These are phyloP conservation scores for Aegilops speltoides DNA, from an alignment of 176 grass and related monocot genomes.

Conservation along the genomic window DNA sequence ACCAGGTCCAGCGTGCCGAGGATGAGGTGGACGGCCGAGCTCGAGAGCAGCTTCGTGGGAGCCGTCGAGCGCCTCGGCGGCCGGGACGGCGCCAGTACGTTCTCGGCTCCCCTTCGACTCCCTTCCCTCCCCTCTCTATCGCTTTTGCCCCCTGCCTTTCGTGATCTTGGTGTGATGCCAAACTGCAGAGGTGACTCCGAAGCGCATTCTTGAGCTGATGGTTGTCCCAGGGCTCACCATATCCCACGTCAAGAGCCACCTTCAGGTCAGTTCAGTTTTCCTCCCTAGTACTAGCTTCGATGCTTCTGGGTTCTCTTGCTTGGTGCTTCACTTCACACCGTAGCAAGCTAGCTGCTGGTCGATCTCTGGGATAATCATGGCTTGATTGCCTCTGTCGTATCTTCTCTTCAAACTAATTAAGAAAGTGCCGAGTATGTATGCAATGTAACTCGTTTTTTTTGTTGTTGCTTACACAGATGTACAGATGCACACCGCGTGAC, in stretches of 20 bases:
- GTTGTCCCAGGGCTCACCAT: constrained; percentile 72
- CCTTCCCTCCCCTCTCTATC: background rate
- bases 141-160: background rate
- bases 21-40: constrained; percentile 83
- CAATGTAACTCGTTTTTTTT: background rate
- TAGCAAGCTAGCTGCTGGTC: background rate
- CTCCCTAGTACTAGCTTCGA: background rate
- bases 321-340: background rate
- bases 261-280: constrained; percentile 45
- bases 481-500: constrained; percentile 70
- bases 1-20: constrained; percentile 76
- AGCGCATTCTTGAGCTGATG: constrained; percentile 92
- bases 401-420: background rate
- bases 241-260: constrained; percentile 95
- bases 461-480: constrained; percentile 66
- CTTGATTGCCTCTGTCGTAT: background rate
- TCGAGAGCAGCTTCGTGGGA: constrained; percentile 73
- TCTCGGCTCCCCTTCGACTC: background rate
- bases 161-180: background rate
- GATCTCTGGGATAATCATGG: background rate
- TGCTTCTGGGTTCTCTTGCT: background rate
- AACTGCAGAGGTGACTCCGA: constrained; percentile 73
- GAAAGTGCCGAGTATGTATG: background rate
- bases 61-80: constrained; percentile 82
- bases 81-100: constrained; percentile 40